Evolutionary conservation across 306 rosid genomes (phyloP), one percentile per base, ranked within the genome.

Genomic region (Cicer arietinum): DNA sequence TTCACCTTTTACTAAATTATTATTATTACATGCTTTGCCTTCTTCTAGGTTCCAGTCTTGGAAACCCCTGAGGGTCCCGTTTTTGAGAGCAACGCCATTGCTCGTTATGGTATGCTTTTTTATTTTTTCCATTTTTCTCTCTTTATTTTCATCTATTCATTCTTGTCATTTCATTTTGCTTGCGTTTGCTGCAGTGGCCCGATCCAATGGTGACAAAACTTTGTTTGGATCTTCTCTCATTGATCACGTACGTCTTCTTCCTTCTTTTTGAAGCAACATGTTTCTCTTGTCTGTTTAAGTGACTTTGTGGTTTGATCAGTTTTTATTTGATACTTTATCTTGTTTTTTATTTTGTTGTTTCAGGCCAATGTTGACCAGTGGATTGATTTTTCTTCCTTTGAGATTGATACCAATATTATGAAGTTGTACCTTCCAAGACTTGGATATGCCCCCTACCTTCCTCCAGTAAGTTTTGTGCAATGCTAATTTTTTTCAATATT

Each of bases 311-410:
- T 45, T 3, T 58, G 44, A 0, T 10, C 35, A 0, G 4, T 10
- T 35, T 20, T 0, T 4, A 4, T 46, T 14, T 57, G 2, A 8
- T 56, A 18, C 57, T 1, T 11, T 51, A 16, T 7, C 57, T 14
- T n/a, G n/a, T 5, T 62, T 35, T 37, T 25, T 8, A 18, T 68
- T 42, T 71, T 72, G 6, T 39, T 82, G n/a, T 40, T 81, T 64
- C 90, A 92, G 98, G 94, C 83, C 65, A 96, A 73, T 20, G 68
- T 90, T 7, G 98, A 92, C 48, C 96, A 92, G 73, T 92, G 98
- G 96, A 89, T 90, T 77, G 98, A 92, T 78, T 90, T 92, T 74
- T 51, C 94, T 18, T 41, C 96, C 1, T 1, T 79, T 79, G 98
- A 92, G 81, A 82, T 92, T 62, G 98, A 89, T 86, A 70, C 84